Evolutionary conservation across 2,329 filamentous ascomycete genomes (phyloP).

Genomic region (Pseudocercospora musae): DNA sequence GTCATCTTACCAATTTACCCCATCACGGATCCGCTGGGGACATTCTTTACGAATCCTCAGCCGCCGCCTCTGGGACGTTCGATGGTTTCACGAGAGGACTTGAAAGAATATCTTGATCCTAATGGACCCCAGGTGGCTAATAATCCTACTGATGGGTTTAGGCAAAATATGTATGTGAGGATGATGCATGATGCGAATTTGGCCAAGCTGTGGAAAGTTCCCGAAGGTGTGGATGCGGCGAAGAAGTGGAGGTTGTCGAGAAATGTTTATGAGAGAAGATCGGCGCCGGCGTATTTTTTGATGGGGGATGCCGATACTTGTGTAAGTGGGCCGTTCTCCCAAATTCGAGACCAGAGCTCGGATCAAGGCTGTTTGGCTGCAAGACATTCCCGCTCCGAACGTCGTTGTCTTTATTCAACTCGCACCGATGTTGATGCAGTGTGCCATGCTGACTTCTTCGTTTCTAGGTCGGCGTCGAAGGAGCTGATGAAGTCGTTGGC

Average conservation of each 20-base stretch:
- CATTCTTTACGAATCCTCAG: conserved; percentile 32
- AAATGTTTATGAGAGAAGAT: conserved; percentile 24
- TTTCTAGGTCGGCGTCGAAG: conserved; percentile 24
- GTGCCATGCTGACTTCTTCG: neutral
- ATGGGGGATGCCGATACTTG: conserved; percentile 29
- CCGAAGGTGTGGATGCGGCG: conserved; percentile 13
- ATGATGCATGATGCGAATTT: conserved; percentile 31
- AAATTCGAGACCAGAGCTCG: neutral
- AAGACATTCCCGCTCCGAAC: no score
- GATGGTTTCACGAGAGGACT: conserved; percentile 13
- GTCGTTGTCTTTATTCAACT: no score
- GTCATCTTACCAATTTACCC: conserved; percentile 34
- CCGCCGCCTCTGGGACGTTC: conserved; percentile 22
- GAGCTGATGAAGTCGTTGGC: conserved; percentile 32
- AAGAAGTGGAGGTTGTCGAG: conserved; percentile 28
- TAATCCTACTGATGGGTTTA: conserved; percentile 14
- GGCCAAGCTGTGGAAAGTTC: conserved; percentile 25
- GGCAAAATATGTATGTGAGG: conserved; percentile 27
- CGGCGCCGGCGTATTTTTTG: conserved; percentile 31
- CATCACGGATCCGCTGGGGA: conserved; percentile 34
- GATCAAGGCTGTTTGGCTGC: no score
- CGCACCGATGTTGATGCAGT: neutral
- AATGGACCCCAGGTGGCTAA: conserved; percentile 25
- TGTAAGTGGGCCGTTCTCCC: neutral
- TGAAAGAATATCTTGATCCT: conserved; percentile 26